These are phyloP conservation scores for Arachnomyces sp. DNA, from an alignment of 2,329 filamentous ascomycete genomes.

Conservation along the genomic window DNA sequence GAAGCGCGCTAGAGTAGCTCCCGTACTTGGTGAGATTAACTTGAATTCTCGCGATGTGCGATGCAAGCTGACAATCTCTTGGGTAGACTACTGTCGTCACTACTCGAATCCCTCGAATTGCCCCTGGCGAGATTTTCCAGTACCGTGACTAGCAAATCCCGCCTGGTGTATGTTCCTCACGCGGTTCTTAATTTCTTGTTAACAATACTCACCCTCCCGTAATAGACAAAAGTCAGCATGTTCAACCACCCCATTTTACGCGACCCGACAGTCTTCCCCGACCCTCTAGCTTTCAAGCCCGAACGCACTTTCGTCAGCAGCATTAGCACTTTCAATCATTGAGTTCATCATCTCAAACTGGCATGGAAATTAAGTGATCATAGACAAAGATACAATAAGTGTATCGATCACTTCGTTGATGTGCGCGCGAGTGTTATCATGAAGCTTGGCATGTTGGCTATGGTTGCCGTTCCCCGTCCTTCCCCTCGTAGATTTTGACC, in stretches of 20 bases:
- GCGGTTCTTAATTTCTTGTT: neutral
- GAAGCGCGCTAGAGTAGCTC: slow-evolving; percentile 8
- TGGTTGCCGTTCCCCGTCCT: too few relatives aligned
- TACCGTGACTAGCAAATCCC: slow-evolving; percentile 15
- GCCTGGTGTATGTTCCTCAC: slow-evolving; percentile 10
- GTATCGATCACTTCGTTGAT: too few relatives aligned
- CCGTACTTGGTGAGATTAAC: slow-evolving; percentile 13
- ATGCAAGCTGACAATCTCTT: too few relatives aligned
- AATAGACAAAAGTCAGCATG: slow-evolving; percentile 16
- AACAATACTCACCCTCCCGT: neutral
- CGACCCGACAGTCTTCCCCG: slow-evolving; percentile 19
- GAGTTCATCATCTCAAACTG: too few relatives aligned
- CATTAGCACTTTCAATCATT: too few relatives aligned
- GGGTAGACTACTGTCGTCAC: slow-evolving; percentile 16
- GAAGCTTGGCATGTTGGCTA: too few relatives aligned
- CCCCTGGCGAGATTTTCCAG: slow-evolving; percentile 12
- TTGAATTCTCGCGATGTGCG: too few relatives aligned
- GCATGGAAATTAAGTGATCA: too few relatives aligned
- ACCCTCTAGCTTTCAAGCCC: slow-evolving; percentile 21
- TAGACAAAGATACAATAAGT: too few relatives aligned
- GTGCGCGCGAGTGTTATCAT: too few relatives aligned
- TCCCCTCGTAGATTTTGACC: too few relatives aligned
- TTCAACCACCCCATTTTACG: slow-evolving; percentile 14
- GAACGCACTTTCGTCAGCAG: too few relatives aligned
- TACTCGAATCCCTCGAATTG: slow-evolving; percentile 15